Base-by-base conservation (phyloP, 495 filamentous ascomycete genomes). In the Pseudevernia furfuracea region DNA sequence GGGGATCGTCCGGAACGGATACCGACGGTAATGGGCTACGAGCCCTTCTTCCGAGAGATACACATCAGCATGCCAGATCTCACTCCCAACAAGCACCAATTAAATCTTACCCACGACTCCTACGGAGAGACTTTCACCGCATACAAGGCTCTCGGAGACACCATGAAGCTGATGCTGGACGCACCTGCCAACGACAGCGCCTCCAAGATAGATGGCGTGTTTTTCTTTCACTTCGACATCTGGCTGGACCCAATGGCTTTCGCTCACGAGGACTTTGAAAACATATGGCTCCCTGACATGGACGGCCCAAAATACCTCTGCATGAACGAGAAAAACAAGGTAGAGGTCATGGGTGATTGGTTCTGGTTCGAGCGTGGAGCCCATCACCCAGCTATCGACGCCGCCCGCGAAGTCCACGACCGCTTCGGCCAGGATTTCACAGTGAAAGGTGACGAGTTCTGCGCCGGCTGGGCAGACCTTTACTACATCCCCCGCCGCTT, bases 401-500 rank as follows among this genome's bases (percentile, higher is more conserved):
- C 67, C 4, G 36, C 44, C 21, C 43, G 39, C 17, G 57, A 44
- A n/a, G 25, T 67, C 34, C 52, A 55, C 17, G 52, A 60, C 8
- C 44, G 46, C 9, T 58, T 69, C 11, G 44, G 39, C 32, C 32
- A 60, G 37, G 59, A 56, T 14, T 71, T 67, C 62, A 58, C 23
- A 3, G 43, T 69, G 38, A 59, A 71, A 32, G 17, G 30, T 5
- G 58, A 66, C 23, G 67, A 71, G 64, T 71, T 62, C 58, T 71
- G 69, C 53, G 63, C 64, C 17, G 69, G 69, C 48, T 71, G 69
- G 69, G 62, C 56, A 25, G 70, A 72, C 32, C 69, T 72, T 25
- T 72, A 71, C 69, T 72, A 72, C 61, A 60, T 72, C 55, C 70
- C 70, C 8, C 67, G 67, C 37, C 62, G 61, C 53, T 71, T 67